A percentile compares a stretch with the other conserved stretches of the same genome.
phyloP scores from a whole-genome alignment of 2,329 filamentous ascomycete genomes.

The Hypoxylon sp. region DNA sequence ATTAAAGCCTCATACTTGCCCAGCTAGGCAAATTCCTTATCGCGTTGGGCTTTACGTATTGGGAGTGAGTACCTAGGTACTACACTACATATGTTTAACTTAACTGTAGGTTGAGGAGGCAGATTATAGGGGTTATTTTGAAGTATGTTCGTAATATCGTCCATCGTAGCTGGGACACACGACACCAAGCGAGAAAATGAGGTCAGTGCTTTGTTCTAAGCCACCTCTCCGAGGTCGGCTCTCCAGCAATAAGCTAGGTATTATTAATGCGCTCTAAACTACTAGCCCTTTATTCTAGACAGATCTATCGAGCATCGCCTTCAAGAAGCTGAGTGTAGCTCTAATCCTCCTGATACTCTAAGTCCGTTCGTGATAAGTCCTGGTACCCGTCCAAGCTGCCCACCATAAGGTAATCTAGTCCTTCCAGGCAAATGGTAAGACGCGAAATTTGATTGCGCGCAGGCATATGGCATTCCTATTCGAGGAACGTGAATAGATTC shows the following conservation, averaged over 20 bases:
- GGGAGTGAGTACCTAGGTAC: background rate
- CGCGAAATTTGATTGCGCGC: background rate
- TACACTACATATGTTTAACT: background rate
- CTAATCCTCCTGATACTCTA: background rate
- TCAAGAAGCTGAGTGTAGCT: background rate
- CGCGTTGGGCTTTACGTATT: background rate
- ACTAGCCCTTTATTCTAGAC: background rate
- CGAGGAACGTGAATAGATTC: conserved; percentile 94
- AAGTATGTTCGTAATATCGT: background rate
- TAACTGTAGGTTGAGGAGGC: background rate
- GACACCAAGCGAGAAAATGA: background rate
- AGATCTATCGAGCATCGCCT: conserved; percentile 18
- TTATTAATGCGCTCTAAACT: background rate
- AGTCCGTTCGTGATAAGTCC: background rate
- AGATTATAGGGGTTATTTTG: background rate
- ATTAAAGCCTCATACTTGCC: conserved; percentile 17
- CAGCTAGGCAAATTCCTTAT: conserved; percentile 27
- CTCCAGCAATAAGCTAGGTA: conserved; percentile 1
- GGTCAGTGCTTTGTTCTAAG: background rate
- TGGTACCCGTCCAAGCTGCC: background rate
- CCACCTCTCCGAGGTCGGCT: background rate
- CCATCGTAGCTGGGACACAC: background rate
- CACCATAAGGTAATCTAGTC: background rate
- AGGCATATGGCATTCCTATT: conserved; percentile 60
- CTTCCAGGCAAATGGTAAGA: background rate